Base-by-base conservation (phyloP, 2,329 filamentous ascomycete genomes). In the Lachnellula cervina region DNA sequence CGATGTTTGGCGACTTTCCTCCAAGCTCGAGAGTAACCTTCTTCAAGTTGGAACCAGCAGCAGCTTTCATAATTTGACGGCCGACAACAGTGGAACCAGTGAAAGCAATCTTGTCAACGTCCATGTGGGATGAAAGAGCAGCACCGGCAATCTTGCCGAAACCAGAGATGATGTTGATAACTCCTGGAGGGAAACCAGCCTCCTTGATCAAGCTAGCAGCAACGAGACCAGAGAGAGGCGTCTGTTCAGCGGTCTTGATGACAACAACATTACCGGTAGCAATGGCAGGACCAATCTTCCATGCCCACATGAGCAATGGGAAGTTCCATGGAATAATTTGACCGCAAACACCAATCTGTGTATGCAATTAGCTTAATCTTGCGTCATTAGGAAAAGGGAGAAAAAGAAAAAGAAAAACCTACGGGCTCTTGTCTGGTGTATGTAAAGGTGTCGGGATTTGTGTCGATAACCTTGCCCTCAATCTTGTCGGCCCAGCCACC, bases 261-360 rank as follows among this genome's bases (percentile, higher is more conserved):
- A 84, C 77, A 54, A 85, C 73, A 13, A 74, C 77, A 75, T 84
- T 84, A 69, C 82, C 82, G 59, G 76, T 74, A 53, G 81, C 81
- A 63, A 85, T 70, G 57, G 81, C 81, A 54, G 81, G 81, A 58
- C 78, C 81, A 66, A 84, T 81, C 78, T 89, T 89, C 86, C 86
- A 88, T 59, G 56, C 49, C 75, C 71, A 82, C 83, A 87, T 86
- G 62, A 82, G 78, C 23, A 87, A 71, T 21, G 84, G 84, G 74
- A 86, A 88, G 73, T 87, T 88, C 84, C 84, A 87, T 58, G 85
- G 85, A 64, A 88, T 88, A 66, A 88, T 88, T 72, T 88, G 85
- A 70, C 82, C 86, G 68, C 84, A 86, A 53, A 87, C 84, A 71
- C 83, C 83, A 66, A 83, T 76, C 69, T 71, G 35, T 40, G 23